Conservation (phyloP, 129 eudicot species). For the Centaurea solstitialis region DNA sequence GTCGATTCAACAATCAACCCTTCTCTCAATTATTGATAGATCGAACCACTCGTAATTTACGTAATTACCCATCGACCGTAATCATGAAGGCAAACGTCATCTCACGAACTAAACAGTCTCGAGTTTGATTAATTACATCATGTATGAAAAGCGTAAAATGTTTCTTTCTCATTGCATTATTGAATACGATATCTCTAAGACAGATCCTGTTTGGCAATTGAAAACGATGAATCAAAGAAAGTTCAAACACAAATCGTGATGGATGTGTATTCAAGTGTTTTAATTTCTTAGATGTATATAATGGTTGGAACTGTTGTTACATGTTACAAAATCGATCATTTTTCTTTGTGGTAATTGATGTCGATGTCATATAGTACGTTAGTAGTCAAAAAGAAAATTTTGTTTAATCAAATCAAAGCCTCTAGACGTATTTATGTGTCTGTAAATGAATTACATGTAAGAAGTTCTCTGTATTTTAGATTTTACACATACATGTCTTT, state of each 20-base stretch:
- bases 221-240: background rate
- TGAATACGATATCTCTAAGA: background rate
- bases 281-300: background rate
- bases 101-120: background rate
- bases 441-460: background rate
- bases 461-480: background rate
- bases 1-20: constrained; percentile 17
- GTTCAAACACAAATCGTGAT: background rate
- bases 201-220: background rate
- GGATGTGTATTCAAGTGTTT: background rate
- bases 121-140: background rate
- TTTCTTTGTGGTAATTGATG: background rate
- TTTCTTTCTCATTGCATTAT: background rate
- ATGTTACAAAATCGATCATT: background rate
- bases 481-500: background rate
- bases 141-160: background rate
- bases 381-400: background rate
- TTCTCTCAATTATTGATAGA: constrained; percentile 26
- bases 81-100: background rate
- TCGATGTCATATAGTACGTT: background rate
- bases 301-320: background rate
- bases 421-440: background rate
- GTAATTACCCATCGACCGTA: background rate
- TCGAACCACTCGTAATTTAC: background rate
- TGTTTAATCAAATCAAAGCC: background rate